Evolutionary conservation across 768 basidiomycete genomes (phyloP), one percentile per base, ranked within the genome.

Genomic region (Hericium coralloides): DNA sequence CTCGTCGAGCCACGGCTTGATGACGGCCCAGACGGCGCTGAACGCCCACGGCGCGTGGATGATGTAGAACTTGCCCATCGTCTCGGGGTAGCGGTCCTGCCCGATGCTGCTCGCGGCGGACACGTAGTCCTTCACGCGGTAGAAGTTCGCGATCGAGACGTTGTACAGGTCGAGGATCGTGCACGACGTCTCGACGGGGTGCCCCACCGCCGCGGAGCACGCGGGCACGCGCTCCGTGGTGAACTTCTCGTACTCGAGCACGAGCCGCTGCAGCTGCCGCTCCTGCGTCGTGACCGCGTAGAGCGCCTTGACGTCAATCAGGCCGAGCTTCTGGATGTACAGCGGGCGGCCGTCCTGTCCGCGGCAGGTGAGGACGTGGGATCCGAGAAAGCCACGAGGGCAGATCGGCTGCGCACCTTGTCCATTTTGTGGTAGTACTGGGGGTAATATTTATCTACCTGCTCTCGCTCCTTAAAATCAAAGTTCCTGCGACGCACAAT

Each of bases 41-140:
- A 99, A 99, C 53, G 84, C 79, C 85, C 88, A 98, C 0, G 95
- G 95, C 0, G 92, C 90, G 67, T 98, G 97, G 80, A 97, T 89
- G 79, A 98, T 94, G 78, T 91, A 99, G 77, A 99, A 98, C 69
- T 91, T 92, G 75, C 95, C 95, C 95, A 98, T 92, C 62, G 79
- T 83, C 70, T 95, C 92, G 1, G 93, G 91, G 71, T 94, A 98
- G 62, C 88, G 79, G 75, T 98, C 82, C 71, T 97, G 94, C 12
- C 92, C 92, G 70, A 99, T 86, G 25, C 69, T 67, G 0, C 87
- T 74, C 0, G 93, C 89, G 22, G 80, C 71, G 59, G 77, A 79
- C 45, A 98, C 88, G 76, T 93, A 95, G 72, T 91, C 89, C 74
- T 92, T 95, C 73, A 98, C 94, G 66, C 81, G 82, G 71, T 87